A percentile compares a stretch with the other conserved stretches of the same genome.
phyloP scores from a whole-genome alignment of 2,329 filamentous ascomycete genomes.

The Paraphaeosphaeria sporulosa region DNA sequence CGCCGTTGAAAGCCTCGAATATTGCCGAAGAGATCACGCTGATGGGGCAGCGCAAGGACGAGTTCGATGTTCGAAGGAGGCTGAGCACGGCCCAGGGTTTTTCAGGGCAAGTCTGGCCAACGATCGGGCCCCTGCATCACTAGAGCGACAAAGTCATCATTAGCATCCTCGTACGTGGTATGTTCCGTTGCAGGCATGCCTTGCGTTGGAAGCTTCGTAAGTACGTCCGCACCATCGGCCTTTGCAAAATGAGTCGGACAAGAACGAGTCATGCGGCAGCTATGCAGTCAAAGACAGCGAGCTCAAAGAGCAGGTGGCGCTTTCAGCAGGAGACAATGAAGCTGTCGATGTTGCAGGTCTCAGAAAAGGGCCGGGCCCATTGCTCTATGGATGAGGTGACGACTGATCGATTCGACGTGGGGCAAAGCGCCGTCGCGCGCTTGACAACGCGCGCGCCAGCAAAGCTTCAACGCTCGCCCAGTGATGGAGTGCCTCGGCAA shows the following conservation, averaged over 20 bases:
- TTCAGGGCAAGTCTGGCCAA: constrained; percentile 13
- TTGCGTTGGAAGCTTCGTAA: not conserved
- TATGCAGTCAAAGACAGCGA: not conserved
- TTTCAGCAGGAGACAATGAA: not conserved
- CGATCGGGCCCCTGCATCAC: constrained; percentile 15
- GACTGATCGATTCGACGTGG: constrained; percentile 3
- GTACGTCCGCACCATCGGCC: not conserved
- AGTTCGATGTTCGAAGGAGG: constrained; percentile 16
- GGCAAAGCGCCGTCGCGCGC: constrained; percentile 4
- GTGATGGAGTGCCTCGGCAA: not conserved
- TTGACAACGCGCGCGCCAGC: constrained; percentile 2
- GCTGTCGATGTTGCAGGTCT: constrained; percentile 5
- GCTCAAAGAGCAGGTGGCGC: not conserved
- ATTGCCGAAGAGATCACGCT: constrained; percentile 10
- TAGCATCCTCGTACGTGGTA: not conserved
- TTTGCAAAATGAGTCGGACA: not conserved
- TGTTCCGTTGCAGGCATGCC: not conserved
- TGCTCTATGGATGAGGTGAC: not conserved
- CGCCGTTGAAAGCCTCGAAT: constrained; percentile 19
- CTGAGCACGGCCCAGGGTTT: constrained; percentile 17
- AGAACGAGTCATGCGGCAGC: not conserved
- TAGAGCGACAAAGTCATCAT: constrained; percentile 1
- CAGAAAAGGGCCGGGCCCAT: constrained; percentile 3
- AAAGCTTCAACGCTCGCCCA: not conserved
- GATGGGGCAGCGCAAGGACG: constrained; percentile 20